Conservation (phyloP, 1,284 basidiomycete genomes). For the Austroboletus novae-zelandiae region DNA sequence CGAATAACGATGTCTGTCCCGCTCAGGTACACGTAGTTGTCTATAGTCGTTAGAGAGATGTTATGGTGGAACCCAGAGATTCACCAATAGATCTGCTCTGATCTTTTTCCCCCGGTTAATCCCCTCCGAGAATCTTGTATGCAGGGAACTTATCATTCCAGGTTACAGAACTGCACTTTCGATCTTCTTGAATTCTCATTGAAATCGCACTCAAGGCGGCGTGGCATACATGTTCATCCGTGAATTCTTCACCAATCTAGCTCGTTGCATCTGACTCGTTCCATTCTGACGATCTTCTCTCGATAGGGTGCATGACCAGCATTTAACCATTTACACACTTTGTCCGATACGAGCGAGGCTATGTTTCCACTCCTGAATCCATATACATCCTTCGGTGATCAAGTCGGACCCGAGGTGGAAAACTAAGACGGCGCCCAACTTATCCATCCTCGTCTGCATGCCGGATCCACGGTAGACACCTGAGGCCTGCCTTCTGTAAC, state of each 20-base stretch:
- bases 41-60: neutral
- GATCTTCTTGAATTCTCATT: too few relatives aligned
- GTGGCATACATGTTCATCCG: too few relatives aligned
- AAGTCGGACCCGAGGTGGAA: slow-evolving; percentile 3
- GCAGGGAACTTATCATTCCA: too few relatives aligned
- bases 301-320: neutral
- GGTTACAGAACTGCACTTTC: too few relatives aligned
- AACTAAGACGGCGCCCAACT: slow-evolving; percentile 1
- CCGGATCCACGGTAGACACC: neutral
- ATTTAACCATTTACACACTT: neutral
- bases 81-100: too few relatives aligned
- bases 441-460: neutral
- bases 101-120: too few relatives aligned
- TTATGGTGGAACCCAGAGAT: neutral
- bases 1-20: neutral
- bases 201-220: too few relatives aligned
- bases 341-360: slow-evolving; percentile 5
- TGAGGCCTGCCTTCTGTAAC: neutral
- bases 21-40: neutral
- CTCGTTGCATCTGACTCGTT: too few relatives aligned
- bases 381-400: slow-evolving; percentile 10
- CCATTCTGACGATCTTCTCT: too few relatives aligned
- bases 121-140: too few relatives aligned
- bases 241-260: too few relatives aligned
- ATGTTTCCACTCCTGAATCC: neutral